A percentile compares a stretch with the other conserved stretches of the same genome.
Evolutionary conservation across 768 basidiomycete genomes (phyloP).

Genomic region (Leccinum ochraceum): DNA sequence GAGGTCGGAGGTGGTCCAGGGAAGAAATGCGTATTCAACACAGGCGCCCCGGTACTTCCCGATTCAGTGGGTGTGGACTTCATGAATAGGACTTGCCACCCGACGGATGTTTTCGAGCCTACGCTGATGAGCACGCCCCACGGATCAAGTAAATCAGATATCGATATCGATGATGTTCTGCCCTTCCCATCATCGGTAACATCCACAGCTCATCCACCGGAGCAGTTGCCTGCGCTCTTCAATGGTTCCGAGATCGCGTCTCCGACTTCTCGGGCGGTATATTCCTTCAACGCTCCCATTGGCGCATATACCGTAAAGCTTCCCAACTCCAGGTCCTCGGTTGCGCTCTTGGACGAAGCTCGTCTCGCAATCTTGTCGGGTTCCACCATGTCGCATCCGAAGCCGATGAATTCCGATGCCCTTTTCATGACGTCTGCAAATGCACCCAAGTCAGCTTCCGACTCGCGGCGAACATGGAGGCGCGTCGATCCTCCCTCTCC

Average conservation of each 20-base stretch:
- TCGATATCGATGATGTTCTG: too few relatives aligned
- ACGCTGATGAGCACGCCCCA: conserved; percentile 21
- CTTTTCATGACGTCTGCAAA: neutral
- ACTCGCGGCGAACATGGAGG: neutral
- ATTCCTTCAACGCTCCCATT: conserved; percentile 4
- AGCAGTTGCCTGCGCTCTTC: neutral
- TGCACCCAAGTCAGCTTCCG: neutral
- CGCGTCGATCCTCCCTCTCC: conserved; percentile 15
- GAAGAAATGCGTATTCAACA: neutral
- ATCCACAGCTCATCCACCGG: neutral
- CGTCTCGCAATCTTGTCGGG: neutral
- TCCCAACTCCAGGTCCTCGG: conserved; percentile 2
- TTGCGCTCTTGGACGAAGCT: neutral
- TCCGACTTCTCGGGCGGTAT: neutral
- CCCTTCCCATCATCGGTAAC: neutral
- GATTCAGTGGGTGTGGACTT: neutral
- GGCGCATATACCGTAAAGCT: conserved; percentile 19
- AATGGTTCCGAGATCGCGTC: neutral
- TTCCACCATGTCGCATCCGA: neutral
- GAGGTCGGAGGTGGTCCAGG: neutral
- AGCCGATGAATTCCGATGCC: neutral
- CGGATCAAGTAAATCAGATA: neutral
- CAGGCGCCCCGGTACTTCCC: neutral
- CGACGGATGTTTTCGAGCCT: conserved; percentile 15
- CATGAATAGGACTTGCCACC: neutral